These are phyloP conservation scores for Vigna unguiculata DNA, from an alignment of 306 rosid species.

Conservation along the genomic window DNA sequence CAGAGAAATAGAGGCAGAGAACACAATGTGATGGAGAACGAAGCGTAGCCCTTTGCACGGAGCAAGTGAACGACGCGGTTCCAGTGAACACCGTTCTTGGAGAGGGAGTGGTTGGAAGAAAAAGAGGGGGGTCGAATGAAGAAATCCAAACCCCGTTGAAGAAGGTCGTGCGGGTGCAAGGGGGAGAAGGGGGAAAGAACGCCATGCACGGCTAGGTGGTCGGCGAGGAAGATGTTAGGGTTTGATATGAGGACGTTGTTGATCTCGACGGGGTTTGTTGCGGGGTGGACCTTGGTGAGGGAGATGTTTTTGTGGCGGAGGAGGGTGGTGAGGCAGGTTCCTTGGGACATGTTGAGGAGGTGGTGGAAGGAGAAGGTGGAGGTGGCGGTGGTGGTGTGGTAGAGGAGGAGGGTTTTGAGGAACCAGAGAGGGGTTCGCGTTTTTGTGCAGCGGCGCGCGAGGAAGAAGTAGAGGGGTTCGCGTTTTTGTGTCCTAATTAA, in stretches of 20 bases:
- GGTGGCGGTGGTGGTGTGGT: conserved; percentile 42
- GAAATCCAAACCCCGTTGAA: too few relatives aligned
- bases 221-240: conserved; percentile 63
- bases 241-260: conserved; percentile 62
- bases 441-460: too few relatives aligned
- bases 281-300: conserved; percentile 49
- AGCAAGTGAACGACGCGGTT: too few relatives aligned
- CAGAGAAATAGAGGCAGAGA: too few relatives aligned
- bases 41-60: too few relatives aligned
- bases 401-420: conserved; percentile 59
- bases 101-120: too few relatives aligned
- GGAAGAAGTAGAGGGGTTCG: too few relatives aligned
- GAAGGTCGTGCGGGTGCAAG: too few relatives aligned
- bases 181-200: conserved; percentile 67
- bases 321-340: conserved; percentile 61
- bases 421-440: conserved; percentile 73
- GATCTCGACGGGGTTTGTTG: conserved; percentile 55
- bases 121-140: too few relatives aligned
- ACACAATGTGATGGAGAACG: too few relatives aligned
- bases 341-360: conserved; percentile 44
- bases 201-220: conserved; percentile 63
- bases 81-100: too few relatives aligned
- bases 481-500: too few relatives aligned
- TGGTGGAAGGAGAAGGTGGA: conserved; percentile 30
- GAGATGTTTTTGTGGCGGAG: conserved; percentile 50